phyloP scores from a whole-genome alignment of 352 stramenopile genomes.

The Globisporangium irregulare region DNA sequence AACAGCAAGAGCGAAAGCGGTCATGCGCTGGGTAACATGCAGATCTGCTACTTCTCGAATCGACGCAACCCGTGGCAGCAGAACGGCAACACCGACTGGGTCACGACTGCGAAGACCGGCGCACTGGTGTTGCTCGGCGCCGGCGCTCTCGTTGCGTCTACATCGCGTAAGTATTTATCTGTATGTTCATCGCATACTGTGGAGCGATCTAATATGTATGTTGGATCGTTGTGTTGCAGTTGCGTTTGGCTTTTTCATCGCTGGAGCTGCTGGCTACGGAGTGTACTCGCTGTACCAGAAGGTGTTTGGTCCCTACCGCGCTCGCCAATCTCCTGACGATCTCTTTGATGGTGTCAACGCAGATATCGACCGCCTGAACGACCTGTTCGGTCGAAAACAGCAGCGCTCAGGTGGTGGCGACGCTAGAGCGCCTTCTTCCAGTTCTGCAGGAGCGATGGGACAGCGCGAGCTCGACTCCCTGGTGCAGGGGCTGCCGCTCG shows the following conservation, averaged over 20 bases:
- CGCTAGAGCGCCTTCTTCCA: background rate
- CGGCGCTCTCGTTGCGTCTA: slow-evolving; percentile 51
- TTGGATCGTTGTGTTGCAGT: slow-evolving; percentile 26
- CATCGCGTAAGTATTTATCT: slow-evolving; percentile 44
- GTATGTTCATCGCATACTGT: no score
- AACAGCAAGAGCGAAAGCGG: background rate
- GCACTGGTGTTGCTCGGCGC: slow-evolving; percentile 57
- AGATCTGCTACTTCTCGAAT: slow-evolving; percentile 31
- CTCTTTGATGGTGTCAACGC: slow-evolving; percentile 44
- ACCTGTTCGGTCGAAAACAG: slow-evolving; percentile 41
- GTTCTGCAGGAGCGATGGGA: background rate
- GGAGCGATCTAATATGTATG: background rate
- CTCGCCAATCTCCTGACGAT: slow-evolving; percentile 23
- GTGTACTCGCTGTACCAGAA: slow-evolving; percentile 72
- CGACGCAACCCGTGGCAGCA: slow-evolving; percentile 39
- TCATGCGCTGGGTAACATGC: slow-evolving; percentile 1
- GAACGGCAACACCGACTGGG: slow-evolving; percentile 36
- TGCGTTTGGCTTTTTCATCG: slow-evolving; percentile 67
- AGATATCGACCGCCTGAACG: slow-evolving; percentile 44
- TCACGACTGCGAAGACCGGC: slow-evolving; percentile 55
- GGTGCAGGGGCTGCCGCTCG: slow-evolving; percentile 51
- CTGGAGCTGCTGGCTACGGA: slow-evolving; percentile 60
- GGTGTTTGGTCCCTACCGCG: slow-evolving; percentile 51
- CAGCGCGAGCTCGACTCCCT: slow-evolving; percentile 51
- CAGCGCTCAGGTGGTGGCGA: background rate